phyloP scores from a whole-genome alignment of 1,284 basidiomycete species.

The Stereum hirsutum region DNA sequence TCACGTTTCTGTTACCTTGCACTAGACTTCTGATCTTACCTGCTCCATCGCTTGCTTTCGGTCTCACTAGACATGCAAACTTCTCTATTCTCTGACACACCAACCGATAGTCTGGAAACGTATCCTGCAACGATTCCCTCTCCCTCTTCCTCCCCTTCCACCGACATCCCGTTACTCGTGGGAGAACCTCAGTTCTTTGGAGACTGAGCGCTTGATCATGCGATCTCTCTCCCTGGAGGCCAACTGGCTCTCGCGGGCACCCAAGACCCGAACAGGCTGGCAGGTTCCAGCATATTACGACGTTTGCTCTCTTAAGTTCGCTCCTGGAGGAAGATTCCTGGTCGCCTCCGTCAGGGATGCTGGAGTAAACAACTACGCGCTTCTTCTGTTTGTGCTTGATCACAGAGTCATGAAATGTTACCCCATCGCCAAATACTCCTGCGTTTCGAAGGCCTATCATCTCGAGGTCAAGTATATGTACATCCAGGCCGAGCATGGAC shows the following conservation, averaged over 20 bases:
- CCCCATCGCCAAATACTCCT: slow-evolving; percentile 41
- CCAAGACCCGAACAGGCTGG: slow-evolving; percentile 19
- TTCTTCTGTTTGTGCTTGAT: slow-evolving; percentile 51
- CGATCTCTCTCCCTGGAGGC: slow-evolving; percentile 52
- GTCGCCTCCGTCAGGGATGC: slow-evolving; percentile 47
- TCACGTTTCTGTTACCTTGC: slow-evolving; percentile 11
- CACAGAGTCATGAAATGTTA: slow-evolving; percentile 35
- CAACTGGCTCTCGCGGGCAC: slow-evolving; percentile 39
- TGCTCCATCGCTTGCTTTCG: no score
- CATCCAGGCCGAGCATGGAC: slow-evolving; percentile 34
- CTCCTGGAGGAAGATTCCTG: slow-evolving; percentile 65
- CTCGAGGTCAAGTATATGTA: slow-evolving; percentile 57
- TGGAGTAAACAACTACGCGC: slow-evolving; percentile 29
- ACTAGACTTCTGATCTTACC: background rate
- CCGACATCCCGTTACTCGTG: slow-evolving; percentile 43
- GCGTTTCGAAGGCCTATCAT: slow-evolving; percentile 44
- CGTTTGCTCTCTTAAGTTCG: slow-evolving; percentile 43
- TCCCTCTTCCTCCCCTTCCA: slow-evolving; percentile 54
- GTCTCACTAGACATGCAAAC: slow-evolving; percentile 39
- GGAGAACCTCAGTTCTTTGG: slow-evolving; percentile 35
- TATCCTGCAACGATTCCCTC: slow-evolving; percentile 39
- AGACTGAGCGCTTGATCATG: slow-evolving; percentile 54
- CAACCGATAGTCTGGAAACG: slow-evolving; percentile 64
- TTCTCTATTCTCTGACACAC: slow-evolving; percentile 51
- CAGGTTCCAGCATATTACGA: slow-evolving; percentile 15